These are phyloP conservation scores for Gossypium aridum DNA, from an alignment of 441 rosid genomes.

Conservation along the genomic window DNA sequence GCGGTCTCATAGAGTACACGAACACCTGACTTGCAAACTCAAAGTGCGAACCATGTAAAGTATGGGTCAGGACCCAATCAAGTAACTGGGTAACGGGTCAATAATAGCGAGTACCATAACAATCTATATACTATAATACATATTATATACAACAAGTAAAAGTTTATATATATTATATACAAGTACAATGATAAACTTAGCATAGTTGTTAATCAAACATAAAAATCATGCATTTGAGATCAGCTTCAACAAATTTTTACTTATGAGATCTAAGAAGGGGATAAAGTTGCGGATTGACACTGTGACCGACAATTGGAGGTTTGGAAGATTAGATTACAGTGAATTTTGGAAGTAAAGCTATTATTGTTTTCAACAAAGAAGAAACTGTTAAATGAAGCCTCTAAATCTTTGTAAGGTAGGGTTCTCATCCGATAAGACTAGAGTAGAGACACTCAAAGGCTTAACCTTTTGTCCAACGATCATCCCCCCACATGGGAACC, in stretches of 20 bases:
- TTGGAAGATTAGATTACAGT: background rate
- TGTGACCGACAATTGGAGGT: background rate
- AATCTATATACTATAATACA: no score
- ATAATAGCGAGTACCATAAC: no score
- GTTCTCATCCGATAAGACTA: constrained; percentile 3
- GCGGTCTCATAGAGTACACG: no score
- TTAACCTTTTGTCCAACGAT: background rate
- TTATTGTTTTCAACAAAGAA: background rate
- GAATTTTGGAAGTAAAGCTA: background rate
- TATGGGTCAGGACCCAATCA: no score
- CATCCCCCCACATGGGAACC: constrained; percentile 10
- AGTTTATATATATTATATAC: no score
- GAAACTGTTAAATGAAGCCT: background rate
- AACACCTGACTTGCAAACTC: no score
- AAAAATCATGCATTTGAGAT: background rate
- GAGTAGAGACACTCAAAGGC: background rate
- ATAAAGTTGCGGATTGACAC: background rate
- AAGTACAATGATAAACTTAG: no score
- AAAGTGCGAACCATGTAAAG: no score
- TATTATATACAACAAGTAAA: no score
- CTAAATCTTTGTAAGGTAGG: background rate
- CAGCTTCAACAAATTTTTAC: background rate
- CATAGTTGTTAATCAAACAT: background rate
- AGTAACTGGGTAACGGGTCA: no score
- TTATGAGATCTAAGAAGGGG: background rate